phyloP scores from a whole-genome alignment of 192 early-diverging fungal species.

The Coemansia sp. region DNA sequence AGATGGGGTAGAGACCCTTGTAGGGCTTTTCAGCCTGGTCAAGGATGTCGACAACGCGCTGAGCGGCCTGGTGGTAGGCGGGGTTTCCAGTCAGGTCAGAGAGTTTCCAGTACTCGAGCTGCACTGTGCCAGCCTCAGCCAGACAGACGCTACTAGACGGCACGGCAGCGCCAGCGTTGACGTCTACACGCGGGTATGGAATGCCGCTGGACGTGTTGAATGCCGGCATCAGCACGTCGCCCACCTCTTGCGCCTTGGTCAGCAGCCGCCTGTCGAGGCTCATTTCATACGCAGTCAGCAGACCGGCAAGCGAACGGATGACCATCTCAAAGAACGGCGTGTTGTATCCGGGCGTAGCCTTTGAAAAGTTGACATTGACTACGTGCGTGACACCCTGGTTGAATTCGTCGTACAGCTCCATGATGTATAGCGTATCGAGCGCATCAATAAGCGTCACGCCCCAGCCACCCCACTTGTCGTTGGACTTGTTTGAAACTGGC shows the following conservation, averaged over 20 bases:
- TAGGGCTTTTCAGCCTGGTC: slow-evolving; percentile 38
- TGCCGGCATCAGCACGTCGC: slow-evolving; percentile 63
- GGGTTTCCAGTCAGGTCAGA: slow-evolving; percentile 73
- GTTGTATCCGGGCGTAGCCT: slow-evolving; percentile 28
- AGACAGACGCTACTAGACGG: slow-evolving; percentile 32
- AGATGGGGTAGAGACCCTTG: slow-evolving; percentile 61
- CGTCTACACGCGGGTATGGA: slow-evolving; percentile 62
- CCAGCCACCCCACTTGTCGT: slow-evolving; percentile 53
- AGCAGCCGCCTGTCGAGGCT: slow-evolving; percentile 67
- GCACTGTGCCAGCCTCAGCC: slow-evolving; percentile 73
- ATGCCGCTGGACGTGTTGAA: slow-evolving; percentile 75
- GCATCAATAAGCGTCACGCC: slow-evolving; percentile 77
- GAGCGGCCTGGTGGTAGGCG: slow-evolving; percentile 59
- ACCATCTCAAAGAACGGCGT: slow-evolving; percentile 82
- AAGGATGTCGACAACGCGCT: slow-evolving; percentile 57
- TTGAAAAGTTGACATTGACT: slow-evolving; percentile 56
- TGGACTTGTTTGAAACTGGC: slow-evolving; percentile 42
- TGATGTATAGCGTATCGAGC: slow-evolving; percentile 83
- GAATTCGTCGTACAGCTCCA: slow-evolving; percentile 80
- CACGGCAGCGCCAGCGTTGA: slow-evolving; percentile 38
- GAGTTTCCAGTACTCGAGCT: slow-evolving; percentile 81
- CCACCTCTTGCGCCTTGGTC: slow-evolving; percentile 68
- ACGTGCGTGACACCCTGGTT: slow-evolving; percentile 67
- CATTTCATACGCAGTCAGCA: slow-evolving; percentile 82
- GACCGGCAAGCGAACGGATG: slow-evolving; percentile 78